phyloP scores from a whole-genome alignment of 2,329 filamentous ascomycete species.

The Teratosphaeriaceae sp. region DNA sequence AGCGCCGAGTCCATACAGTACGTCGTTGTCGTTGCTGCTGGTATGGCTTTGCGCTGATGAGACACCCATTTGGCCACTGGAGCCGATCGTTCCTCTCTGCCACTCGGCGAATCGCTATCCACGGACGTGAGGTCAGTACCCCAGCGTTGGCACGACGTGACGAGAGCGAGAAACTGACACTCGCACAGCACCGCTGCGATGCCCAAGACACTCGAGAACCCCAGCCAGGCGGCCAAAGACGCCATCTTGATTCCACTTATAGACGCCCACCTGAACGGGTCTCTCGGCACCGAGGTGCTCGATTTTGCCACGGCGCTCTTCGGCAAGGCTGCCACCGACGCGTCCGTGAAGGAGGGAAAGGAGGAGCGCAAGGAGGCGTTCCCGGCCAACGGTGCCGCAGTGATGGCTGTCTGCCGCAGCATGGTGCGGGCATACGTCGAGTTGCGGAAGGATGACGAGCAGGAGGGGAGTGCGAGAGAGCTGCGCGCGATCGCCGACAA shows the following conservation, averaged over 20 bases:
- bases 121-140: too few relatives aligned
- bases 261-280: background rate
- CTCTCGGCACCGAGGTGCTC: background rate
- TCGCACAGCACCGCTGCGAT: too few relatives aligned
- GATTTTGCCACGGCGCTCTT: slow-evolving; percentile 1
- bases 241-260: background rate
- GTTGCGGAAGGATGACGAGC: background rate
- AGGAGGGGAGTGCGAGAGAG: background rate
- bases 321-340: background rate
- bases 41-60: too few relatives aligned
- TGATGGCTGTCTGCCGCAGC: background rate
- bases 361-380: background rate
- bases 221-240: background rate
- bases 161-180: too few relatives aligned
- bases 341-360: background rate
- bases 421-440: background rate
- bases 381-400: background rate
- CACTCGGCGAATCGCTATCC: too few relatives aligned
- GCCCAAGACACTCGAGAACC: background rate
- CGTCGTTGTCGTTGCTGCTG: too few relatives aligned
- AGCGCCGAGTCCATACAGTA: too few relatives aligned
- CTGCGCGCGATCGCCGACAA: background rate
- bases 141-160: too few relatives aligned
- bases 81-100: too few relatives aligned
- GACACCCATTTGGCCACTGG: too few relatives aligned